These are phyloP conservation scores for Vigna nakashimae DNA, from an alignment of 306 rosid species.

Conservation along the genomic window DNA sequence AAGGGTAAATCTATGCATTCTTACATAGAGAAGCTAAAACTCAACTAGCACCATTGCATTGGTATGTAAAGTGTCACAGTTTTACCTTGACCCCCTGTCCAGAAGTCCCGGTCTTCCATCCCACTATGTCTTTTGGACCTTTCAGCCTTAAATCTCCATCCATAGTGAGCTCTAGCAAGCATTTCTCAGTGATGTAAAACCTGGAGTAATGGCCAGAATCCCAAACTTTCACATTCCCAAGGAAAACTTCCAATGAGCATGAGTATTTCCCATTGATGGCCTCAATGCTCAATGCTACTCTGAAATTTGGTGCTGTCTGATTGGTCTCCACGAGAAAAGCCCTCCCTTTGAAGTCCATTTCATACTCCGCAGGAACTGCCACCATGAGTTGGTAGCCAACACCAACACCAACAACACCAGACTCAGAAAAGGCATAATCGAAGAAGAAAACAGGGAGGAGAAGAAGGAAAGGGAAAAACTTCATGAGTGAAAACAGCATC, in stretches of 20 bases:
- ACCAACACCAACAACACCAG: slow-evolving; percentile 45
- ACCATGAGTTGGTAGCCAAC: slow-evolving; percentile 58
- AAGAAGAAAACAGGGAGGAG: slow-evolving; percentile 49
- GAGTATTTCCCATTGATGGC: slow-evolving; percentile 60
- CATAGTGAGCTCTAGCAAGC: slow-evolving; percentile 64
- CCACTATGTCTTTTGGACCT: slow-evolving; percentile 70
- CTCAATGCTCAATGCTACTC: slow-evolving; percentile 73
- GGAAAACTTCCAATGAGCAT: slow-evolving; percentile 79
- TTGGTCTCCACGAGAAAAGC: slow-evolving; percentile 64
- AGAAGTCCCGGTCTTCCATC: slow-evolving; percentile 93
- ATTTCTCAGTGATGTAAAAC: slow-evolving; percentile 64
- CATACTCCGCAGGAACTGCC: slow-evolving; percentile 63
- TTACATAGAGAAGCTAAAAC: slow-evolving; percentile 7
- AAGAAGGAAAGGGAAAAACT: slow-evolving; percentile 48
- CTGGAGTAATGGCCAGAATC: slow-evolving; percentile 75
- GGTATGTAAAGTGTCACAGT: not conserved
- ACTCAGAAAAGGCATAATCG: slow-evolving; percentile 51
- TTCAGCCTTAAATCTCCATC: slow-evolving; percentile 85
- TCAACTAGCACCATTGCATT: not conserved
- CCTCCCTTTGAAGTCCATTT: slow-evolving; percentile 63
- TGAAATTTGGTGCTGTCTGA: slow-evolving; percentile 61
- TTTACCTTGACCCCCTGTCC: slow-evolving; percentile 94
- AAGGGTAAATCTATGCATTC: not conserved
- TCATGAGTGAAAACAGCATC: slow-evolving; percentile 56
- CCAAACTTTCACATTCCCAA: slow-evolving; percentile 93